phyloP scores from a whole-genome alignment of 495 filamentous ascomycete species.

The Penicillium nucicola region DNA sequence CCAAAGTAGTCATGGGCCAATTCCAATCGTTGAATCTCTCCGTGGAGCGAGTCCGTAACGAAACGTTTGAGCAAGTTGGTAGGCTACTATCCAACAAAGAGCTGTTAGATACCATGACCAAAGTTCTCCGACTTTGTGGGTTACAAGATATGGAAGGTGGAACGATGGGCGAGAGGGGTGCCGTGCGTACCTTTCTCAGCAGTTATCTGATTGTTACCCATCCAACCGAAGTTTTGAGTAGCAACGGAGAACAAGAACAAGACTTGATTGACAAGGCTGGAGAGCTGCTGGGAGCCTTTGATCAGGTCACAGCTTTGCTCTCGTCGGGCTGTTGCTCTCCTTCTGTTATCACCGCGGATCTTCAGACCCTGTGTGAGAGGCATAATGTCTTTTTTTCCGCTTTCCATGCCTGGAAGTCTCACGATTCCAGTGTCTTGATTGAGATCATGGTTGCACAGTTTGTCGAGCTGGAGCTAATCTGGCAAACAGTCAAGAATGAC shows the following conservation, averaged over 20 bases:
- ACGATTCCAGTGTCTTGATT: slow-evolving; percentile 84
- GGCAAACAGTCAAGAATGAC: slow-evolving; percentile 93
- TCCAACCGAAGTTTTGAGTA: slow-evolving; percentile 84
- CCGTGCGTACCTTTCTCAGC: slow-evolving; percentile 85
- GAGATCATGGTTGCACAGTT: slow-evolving; percentile 96
- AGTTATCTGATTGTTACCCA: slow-evolving; percentile 92
- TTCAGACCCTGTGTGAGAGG: slow-evolving; percentile 49
- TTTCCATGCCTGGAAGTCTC: slow-evolving; percentile 92
- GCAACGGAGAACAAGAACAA: slow-evolving; percentile 80
- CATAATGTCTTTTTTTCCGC: slow-evolving; percentile 86
- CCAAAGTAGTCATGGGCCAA: slow-evolving; percentile 57
- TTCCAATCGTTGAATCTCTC: slow-evolving; percentile 71
- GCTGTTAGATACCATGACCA: slow-evolving; percentile 66
- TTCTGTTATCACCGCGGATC: slow-evolving; percentile 35
- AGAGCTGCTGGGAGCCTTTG: slow-evolving; percentile 79
- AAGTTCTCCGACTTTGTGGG: slow-evolving; percentile 72
- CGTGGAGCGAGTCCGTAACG: slow-evolving; percentile 68
- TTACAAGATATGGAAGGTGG: slow-evolving; percentile 68
- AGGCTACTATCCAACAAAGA: slow-evolving; percentile 70
- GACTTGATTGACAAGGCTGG: slow-evolving; percentile 86
- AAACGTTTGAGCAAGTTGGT: slow-evolving; percentile 79
- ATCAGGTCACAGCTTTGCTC: slow-evolving; percentile 65
- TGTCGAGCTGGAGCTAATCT: slow-evolving; percentile 91
- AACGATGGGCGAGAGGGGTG: slow-evolving; percentile 69
- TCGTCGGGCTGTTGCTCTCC: slow-evolving; percentile 50